phyloP scores from a whole-genome alignment of 257 asterid genomes.

The Solanum pimpinellifolium region DNA sequence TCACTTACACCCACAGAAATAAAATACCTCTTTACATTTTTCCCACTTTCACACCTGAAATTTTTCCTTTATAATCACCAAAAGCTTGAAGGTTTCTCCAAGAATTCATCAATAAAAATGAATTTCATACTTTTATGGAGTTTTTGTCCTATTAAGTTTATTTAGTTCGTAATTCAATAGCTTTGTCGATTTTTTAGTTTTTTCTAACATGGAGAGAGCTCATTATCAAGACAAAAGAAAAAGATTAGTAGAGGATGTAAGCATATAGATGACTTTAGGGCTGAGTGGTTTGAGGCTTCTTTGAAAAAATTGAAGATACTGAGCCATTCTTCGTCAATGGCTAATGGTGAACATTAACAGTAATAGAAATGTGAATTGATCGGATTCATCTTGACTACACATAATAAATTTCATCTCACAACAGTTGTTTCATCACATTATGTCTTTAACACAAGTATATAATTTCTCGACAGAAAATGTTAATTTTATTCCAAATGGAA shows the following conservation, averaged over 20 bases:
- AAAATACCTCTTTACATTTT: too few relatives aligned
- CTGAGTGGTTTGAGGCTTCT: conserved; percentile 76
- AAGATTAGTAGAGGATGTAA: background rate
- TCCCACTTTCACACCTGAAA: background rate
- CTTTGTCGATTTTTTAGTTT: background rate
- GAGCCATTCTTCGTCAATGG: conserved; percentile 40
- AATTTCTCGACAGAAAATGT: too few relatives aligned
- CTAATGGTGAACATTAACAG: conserved; percentile 9
- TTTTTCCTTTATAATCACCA: background rate
- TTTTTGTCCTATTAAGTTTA: too few relatives aligned
- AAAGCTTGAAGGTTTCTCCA: background rate
- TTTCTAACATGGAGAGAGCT: conserved; percentile 10
- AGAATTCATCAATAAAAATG: background rate
- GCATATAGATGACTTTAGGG: conserved; percentile 51
- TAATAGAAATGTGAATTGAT: background rate
- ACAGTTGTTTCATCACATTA: too few relatives aligned
- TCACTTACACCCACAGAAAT: too few relatives aligned
- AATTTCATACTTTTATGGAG: background rate
- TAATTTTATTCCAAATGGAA: too few relatives aligned
- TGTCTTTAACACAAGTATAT: too few relatives aligned
- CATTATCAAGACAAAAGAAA: too few relatives aligned
- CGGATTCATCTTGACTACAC: too few relatives aligned
- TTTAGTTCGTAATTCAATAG: background rate
- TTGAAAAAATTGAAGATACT: conserved; percentile 22
- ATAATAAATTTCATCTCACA: too few relatives aligned